Evolutionary conservation across 139 green algal genomes (phyloP), one percentile per base, ranked within the genome.

Genomic region (Cymbomonas tetramitiformis): DNA sequence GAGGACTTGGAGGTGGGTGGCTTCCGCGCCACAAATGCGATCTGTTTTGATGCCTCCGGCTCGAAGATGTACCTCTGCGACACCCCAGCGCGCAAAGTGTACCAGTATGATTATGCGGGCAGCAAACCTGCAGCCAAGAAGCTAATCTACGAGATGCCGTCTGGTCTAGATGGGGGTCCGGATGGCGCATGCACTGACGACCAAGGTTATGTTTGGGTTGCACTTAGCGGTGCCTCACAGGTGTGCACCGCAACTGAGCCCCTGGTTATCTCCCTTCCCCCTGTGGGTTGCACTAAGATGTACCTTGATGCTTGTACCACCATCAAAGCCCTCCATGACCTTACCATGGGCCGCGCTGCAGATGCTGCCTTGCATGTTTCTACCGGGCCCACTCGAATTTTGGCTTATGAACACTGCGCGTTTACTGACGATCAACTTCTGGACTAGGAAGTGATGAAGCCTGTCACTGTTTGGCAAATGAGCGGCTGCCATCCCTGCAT

Each of bases 21-120:
- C 26, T 15, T 58, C 41, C 48, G 57, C 33, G 32, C 24, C 1
- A 51, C 43, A 32, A 65, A 65, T 33, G 34, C 28, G 28, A 65
- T 34, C 26, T 65, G 57, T 34, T 65, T 65, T 47, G 30, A 46
- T 0, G 29, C 40, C 4, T 19, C 48, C 6, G 57, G 57, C 1
- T 5, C 7, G 32, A 57, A 21, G 28, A 65, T 65, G 57, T 65
- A 48, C 49, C 57, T 65, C 46, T 58, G 44, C 44, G 57, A 65
- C 28, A 44, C 57, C 15, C 57, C 57, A 15, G 33, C 19, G 30
- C 44, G 57, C 9, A 4, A 18, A 4, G 15, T 65, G 7, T 48
- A 38, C 15, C 28, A 31, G 44, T 65, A 48, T 40, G 28, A 65
- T 8, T 65, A 65, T 33, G 30, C 36, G 33, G 30, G 6, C 4